Conservation (phyloP, 164 flowering plant species). For the Magnolia kwangsiensis region DNA sequence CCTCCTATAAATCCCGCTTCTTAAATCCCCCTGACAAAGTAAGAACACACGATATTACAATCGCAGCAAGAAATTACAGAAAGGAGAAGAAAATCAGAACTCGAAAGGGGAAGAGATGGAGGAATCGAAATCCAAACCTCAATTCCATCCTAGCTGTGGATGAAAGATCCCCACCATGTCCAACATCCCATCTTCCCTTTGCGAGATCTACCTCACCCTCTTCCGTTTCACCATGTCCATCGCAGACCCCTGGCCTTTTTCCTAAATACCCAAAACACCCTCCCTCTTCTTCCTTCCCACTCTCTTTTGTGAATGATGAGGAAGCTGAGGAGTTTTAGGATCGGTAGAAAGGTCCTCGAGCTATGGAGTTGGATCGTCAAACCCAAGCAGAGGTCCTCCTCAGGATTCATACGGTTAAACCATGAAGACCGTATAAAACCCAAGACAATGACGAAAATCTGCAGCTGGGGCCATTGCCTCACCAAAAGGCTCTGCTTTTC, state of each 20-base stretch:
- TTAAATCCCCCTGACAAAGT: not conserved
- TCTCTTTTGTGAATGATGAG: conserved; percentile 26
- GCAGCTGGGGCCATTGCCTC: conserved; percentile 42
- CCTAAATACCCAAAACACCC: conserved; percentile 19
- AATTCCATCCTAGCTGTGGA: not conserved
- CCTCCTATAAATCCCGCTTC: not conserved
- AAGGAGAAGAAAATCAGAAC: conserved; percentile 15
- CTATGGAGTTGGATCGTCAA: conserved; percentile 30
- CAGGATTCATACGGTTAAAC: conserved; percentile 15
- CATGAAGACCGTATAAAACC: conserved; percentile 3
- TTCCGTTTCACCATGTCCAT: conserved; percentile 43
- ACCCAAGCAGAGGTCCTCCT: not conserved
- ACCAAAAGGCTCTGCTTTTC: conserved; percentile 26
- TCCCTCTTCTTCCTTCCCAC: not conserved
- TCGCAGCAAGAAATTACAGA: not conserved
- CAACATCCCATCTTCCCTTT: conserved; percentile 36
- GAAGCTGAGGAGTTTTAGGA: conserved; percentile 46
- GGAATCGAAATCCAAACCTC: not conserved
- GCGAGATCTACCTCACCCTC: conserved; percentile 33
- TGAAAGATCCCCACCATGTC: conserved; percentile 14
- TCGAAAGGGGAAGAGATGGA: not conserved
- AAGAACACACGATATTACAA: not conserved
- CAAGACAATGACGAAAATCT: conserved; percentile 30
- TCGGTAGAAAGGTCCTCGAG: conserved; percentile 32
- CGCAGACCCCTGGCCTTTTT: conserved; percentile 57